phyloP scores from a whole-genome alignment of 2,329 filamentous ascomycete genomes.

The Pyrenophora seminiperda region DNA sequence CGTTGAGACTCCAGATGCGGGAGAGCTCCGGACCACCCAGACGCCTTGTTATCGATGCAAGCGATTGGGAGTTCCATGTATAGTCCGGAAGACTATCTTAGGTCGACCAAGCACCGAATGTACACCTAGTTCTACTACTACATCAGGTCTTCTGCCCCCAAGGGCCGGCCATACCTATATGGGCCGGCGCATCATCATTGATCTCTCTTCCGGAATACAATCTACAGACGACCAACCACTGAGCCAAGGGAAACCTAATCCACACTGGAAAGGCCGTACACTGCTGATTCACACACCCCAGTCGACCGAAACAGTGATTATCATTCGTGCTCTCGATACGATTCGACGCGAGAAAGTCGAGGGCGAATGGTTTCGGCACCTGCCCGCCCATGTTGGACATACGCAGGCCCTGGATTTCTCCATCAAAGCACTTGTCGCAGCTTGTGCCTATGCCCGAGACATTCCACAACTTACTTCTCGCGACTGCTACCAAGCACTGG shows the following conservation, averaged over 20 bases:
- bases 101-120: slow-evolving; percentile 14
- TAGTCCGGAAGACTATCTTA: slow-evolving; percentile 21
- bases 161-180: too few relatives aligned
- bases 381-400: slow-evolving; percentile 21
- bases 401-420: slow-evolving; percentile 21
- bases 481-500: slow-evolving; percentile 21
- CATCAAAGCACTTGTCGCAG: slow-evolving; percentile 23
- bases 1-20: slow-evolving; percentile 18
- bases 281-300: slow-evolving; percentile 15
- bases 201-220: too few relatives aligned
- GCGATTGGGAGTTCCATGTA: slow-evolving; percentile 19
- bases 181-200: too few relatives aligned
- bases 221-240: too few relatives aligned
- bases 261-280: slow-evolving; percentile 10
- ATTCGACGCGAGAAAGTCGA: slow-evolving; percentile 21
- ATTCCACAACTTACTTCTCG: slow-evolving; percentile 19
- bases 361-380: slow-evolving; percentile 24
- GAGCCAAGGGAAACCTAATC: not conserved
- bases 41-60: slow-evolving; percentile 25
- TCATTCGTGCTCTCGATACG: slow-evolving; percentile 19
- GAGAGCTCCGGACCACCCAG: slow-evolving; percentile 20
- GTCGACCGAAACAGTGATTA: slow-evolving; percentile 14
- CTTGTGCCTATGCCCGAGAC: slow-evolving; percentile 20
- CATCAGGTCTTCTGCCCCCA: not conserved
- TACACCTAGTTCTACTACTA: slow-evolving; percentile 10